These are phyloP conservation scores for Clonostachys rosea DNA, from an alignment of 2,329 filamentous ascomycete species.

Conservation along the genomic window DNA sequence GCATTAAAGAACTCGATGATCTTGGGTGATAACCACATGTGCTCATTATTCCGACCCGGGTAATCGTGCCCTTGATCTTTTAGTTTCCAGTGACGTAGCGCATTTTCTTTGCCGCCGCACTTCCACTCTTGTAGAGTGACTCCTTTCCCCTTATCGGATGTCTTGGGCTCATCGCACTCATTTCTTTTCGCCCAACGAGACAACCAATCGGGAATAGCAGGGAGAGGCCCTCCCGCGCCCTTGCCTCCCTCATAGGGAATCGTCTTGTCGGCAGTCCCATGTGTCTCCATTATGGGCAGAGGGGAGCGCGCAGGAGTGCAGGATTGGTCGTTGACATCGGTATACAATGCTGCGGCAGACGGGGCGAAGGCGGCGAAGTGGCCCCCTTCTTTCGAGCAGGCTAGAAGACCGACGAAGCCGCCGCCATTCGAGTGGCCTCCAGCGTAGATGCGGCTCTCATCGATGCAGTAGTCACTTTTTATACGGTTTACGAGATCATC, in stretches of 20 bases:
- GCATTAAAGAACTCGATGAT: too few species aligned
- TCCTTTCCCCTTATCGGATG: neutral
- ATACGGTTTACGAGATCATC: constrained; percentile 33
- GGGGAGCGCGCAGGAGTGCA: constrained; percentile 30
- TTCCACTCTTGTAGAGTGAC: too few species aligned
- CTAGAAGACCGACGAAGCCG: constrained; percentile 39
- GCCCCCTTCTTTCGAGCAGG: constrained; percentile 32
- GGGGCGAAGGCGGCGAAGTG: constrained; percentile 40
- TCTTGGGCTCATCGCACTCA: constrained; percentile 23
- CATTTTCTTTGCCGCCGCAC: too few species aligned
- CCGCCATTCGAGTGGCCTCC: constrained; percentile 41
- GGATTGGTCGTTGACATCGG: constrained; percentile 20
- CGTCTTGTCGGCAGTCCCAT: constrained; percentile 34
- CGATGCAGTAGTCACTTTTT: constrained; percentile 31
- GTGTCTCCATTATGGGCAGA: constrained; percentile 36
- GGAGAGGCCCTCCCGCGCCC: constrained; percentile 32
- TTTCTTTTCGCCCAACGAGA: constrained; percentile 34
- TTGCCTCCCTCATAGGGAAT: constrained; percentile 35
- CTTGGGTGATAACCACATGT: too few species aligned
- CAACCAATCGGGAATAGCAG: constrained; percentile 30
- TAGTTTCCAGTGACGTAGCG: too few species aligned
- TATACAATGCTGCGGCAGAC: constrained; percentile 39
- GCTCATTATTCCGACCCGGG: too few species aligned
- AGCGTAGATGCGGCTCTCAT: constrained; percentile 36
- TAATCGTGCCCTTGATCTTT: too few species aligned